A percentile compares a stretch with the other conserved stretches of the same genome.
Conservation (phyloP, 495 filamentous ascomycete species). For the Neurospora sublineolata region DNA sequence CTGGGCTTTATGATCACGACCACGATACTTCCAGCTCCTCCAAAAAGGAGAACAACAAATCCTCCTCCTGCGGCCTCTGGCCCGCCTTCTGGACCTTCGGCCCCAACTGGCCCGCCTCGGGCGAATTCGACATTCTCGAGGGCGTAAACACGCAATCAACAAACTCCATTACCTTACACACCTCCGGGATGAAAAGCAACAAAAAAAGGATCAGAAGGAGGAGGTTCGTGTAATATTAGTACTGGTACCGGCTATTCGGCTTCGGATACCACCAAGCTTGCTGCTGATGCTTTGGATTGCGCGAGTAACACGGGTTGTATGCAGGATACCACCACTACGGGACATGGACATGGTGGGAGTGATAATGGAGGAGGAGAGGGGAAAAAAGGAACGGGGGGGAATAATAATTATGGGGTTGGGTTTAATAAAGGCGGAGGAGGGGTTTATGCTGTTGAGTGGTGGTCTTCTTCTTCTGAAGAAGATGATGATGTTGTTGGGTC, state of each 20-base stretch:
- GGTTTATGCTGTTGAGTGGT: constrained; percentile 69
- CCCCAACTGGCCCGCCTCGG: constrained; percentile 61
- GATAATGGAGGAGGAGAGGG: too few relatives aligned
- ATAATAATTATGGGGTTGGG: constrained; percentile 44
- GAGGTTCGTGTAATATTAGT: constrained; percentile 42
- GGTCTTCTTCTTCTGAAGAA: background rate
- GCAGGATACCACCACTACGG: constrained; percentile 33
- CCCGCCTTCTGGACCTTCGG: constrained; percentile 61
- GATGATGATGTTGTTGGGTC: background rate
- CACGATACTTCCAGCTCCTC: background rate
- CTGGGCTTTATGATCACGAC: constrained; percentile 20
- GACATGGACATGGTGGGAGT: background rate
- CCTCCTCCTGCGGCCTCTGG: constrained; percentile 46
- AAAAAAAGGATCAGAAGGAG: background rate
- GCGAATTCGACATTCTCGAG: constrained; percentile 91
- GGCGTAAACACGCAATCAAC: constrained; percentile 57
- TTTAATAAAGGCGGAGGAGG: constrained; percentile 70
- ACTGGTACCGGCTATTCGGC: too few relatives aligned
- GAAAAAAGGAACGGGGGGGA: constrained; percentile 7
- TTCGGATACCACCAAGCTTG: constrained; percentile 32
- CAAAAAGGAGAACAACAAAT: background rate
- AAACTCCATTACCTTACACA: constrained; percentile 70
- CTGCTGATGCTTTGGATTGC: constrained; percentile 33
- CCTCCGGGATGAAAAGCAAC: constrained; percentile 21
- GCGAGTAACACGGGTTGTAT: constrained; percentile 41